Conservation (phyloP, 495 filamentous ascomycete species). For the Rhypophila decipiens region DNA sequence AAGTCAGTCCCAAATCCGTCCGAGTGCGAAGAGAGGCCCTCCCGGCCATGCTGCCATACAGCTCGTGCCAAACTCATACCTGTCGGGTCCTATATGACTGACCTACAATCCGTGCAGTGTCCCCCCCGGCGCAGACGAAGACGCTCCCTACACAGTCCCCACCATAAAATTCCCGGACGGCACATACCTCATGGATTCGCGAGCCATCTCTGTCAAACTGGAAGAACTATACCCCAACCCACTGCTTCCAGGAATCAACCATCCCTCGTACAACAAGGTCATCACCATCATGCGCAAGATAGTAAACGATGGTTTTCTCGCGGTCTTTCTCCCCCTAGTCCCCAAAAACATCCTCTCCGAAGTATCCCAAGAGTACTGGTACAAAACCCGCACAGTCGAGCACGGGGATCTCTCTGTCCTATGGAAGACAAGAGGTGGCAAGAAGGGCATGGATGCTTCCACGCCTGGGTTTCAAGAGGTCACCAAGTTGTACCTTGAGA, state of each 20-base stretch:
- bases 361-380: slow-evolving; percentile 39
- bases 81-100: background rate
- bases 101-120: slow-evolving; percentile 20
- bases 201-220: slow-evolving; percentile 44
- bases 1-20: slow-evolving; percentile 15
- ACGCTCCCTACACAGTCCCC: slow-evolving; percentile 46
- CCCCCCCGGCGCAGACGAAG: slow-evolving; percentile 7
- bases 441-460: slow-evolving; percentile 29
- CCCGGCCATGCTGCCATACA: background rate
- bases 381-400: slow-evolving; percentile 29
- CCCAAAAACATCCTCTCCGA: slow-evolving; percentile 32
- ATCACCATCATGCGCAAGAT: slow-evolving; percentile 10
- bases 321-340: slow-evolving; percentile 30
- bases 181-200: slow-evolving; percentile 51
- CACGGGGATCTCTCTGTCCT: slow-evolving; percentile 42
- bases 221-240: slow-evolving; percentile 49
- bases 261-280: slow-evolving; percentile 31
- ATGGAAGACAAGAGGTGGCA: slow-evolving; percentile 27
- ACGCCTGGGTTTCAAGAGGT: slow-evolving; percentile 30
- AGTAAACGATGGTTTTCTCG: slow-evolving; percentile 13
- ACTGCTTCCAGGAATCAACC: slow-evolving; percentile 45
- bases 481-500: slow-evolving; percentile 44
- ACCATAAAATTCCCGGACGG: slow-evolving; percentile 45
- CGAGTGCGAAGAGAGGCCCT: no score
- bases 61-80: background rate